These are phyloP conservation scores for Trifolium subterraneum DNA, from an alignment of 306 rosid species.

Conservation along the genomic window DNA sequence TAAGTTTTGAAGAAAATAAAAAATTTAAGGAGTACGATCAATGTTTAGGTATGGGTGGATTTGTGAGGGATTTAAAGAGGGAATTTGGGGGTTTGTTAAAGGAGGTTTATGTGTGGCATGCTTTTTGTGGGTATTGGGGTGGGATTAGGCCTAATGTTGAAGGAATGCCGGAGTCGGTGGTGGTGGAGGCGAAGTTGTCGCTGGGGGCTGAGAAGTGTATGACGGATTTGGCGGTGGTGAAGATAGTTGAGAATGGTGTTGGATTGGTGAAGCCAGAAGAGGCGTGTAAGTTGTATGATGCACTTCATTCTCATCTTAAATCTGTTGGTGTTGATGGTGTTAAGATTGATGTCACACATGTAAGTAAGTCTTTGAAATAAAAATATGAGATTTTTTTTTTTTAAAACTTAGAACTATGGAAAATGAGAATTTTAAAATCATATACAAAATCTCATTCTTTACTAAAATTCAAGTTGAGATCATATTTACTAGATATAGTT, in stretches of 20 bases:
- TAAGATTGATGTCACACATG: conserved; percentile 78
- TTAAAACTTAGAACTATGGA: too few species aligned
- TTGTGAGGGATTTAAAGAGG: conserved; percentile 66
- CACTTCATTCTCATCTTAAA: conserved; percentile 62
- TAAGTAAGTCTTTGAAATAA: conserved; percentile 28
- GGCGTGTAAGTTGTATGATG: conserved; percentile 54
- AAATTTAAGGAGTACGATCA: conserved; percentile 56
- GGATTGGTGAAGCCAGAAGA: conserved; percentile 66
- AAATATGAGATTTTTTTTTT: too few species aligned
- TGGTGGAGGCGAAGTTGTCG: conserved; percentile 50
- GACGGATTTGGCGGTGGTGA: conserved; percentile 71
- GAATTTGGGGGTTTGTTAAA: conserved; percentile 59
- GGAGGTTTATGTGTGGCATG: conserved; percentile 80
- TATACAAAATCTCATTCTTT: too few species aligned
- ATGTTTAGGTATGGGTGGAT: conserved; percentile 56
- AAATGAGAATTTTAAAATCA: too few species aligned
- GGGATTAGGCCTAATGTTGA: conserved; percentile 57
- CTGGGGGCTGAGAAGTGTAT: conserved; percentile 53
- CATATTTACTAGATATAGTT: too few species aligned
- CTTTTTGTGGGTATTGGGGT: conserved; percentile 80
- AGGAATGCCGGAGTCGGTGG: conserved; percentile 54
- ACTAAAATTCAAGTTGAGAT: too few species aligned
- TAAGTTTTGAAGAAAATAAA: conserved; percentile 58
- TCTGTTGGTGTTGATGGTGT: conserved; percentile 71
- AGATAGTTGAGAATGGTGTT: conserved; percentile 55